Percentiles rank a stretch among this genome's conserved stretches.
These are phyloP conservation scores for Pyrrhoderma lamaoense DNA, from an alignment of 1,284 basidiomycete genomes.

Conservation along the genomic window DNA sequence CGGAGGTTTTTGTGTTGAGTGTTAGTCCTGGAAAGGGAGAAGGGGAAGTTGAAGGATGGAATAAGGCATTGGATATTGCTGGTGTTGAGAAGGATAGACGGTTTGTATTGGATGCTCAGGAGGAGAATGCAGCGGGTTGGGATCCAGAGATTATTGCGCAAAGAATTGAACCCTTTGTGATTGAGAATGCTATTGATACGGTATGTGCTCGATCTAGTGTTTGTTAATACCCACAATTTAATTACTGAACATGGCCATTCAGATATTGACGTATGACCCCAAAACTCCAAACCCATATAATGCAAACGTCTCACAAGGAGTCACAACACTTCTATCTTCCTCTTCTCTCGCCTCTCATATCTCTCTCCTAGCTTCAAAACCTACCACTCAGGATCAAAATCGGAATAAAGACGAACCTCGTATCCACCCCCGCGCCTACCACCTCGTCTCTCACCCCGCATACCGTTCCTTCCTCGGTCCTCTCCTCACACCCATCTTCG, in stretches of 20 bases:
- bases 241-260: too few species aligned
- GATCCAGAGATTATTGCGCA: conserved; percentile 5
- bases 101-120: conserved; percentile 14
- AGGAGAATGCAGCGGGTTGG: conserved; percentile 4
- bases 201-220: conserved; percentile 7
- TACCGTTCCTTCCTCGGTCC: background rate
- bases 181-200: conserved; percentile 16
- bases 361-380: too few species aligned
- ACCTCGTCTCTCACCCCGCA: conserved; percentile 1
- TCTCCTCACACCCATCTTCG: conserved; percentile 9
- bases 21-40: background rate
- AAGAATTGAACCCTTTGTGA: conserved; percentile 8
- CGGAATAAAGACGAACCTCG: too few species aligned
- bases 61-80: conserved; percentile 7
- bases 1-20: conserved; percentile 4
- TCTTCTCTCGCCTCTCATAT: conserved; percentile 3
- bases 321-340: conserved; percentile 9
- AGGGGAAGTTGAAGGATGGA: conserved; percentile 8
- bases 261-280: conserved; percentile 18
- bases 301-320: conserved; percentile 2
- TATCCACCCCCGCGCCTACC: conserved; percentile 11
- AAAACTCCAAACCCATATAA: conserved; percentile 9
- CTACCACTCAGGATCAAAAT: too few species aligned
- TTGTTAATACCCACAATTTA: too few species aligned
- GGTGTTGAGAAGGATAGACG: conserved; percentile 8